These are phyloP conservation scores for Colletotrichum agaves DNA, from an alignment of 2,329 filamentous ascomycete species.

Conservation along the genomic window DNA sequence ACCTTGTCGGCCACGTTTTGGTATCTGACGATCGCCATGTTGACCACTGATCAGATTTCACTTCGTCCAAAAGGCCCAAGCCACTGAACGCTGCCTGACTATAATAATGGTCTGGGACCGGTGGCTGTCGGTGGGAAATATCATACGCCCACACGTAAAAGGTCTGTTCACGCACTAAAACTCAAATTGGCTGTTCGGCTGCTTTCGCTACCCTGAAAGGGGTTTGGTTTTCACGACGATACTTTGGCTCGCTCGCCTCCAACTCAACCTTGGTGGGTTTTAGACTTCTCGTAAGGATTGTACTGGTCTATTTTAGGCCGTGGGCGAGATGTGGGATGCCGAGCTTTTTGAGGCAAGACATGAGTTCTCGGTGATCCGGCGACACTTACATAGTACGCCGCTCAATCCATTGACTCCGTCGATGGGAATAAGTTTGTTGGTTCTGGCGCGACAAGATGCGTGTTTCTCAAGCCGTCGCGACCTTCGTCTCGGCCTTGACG, in stretches of 20 bases:
- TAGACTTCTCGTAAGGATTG: background rate
- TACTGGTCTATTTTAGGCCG: background rate
- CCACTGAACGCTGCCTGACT: background rate
- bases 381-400: background rate
- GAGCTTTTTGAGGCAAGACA: background rate
- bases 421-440: background rate
- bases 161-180: slow-evolving; percentile 3
- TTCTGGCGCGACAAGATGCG: background rate
- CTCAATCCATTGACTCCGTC: background rate
- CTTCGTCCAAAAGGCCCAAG: background rate
- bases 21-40: slow-evolving; percentile 1
- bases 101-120: background rate
- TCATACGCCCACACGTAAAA: background rate
- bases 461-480: background rate
- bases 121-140: background rate
- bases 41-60: background rate
- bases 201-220: background rate
- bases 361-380: background rate
- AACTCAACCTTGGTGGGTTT: background rate
- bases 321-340: background rate
- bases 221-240: background rate
- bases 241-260: background rate
- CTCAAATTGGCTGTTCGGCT: background rate
- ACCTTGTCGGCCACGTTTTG: background rate
- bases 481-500: background rate